Evolutionary conservation across 2,329 filamentous ascomycete species (phyloP).

Genomic region (Aspergillus aculeatus): DNA sequence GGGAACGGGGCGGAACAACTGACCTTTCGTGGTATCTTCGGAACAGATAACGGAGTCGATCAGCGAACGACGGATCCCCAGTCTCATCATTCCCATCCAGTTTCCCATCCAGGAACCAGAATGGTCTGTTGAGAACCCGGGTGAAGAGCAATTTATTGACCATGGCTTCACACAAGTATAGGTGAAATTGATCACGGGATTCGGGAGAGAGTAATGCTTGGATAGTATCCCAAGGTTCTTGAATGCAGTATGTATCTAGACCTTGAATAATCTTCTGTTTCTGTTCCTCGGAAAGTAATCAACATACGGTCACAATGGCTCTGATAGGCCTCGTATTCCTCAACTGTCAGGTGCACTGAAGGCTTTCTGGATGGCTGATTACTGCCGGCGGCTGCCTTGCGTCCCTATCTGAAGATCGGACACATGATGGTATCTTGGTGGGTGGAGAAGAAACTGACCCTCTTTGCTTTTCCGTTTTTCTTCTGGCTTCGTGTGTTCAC

Average conservation of each 20-base stretch:
- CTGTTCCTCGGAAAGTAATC: background rate
- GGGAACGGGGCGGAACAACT: background rate
- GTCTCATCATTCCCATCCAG: background rate
- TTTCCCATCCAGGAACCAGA: conserved; percentile 1
- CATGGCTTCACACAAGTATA: background rate
- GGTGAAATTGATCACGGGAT: background rate
- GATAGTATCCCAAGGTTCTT: background rate
- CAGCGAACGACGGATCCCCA: background rate
- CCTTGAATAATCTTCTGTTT: background rate
- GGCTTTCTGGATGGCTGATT: background rate
- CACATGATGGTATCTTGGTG: too few relatives aligned
- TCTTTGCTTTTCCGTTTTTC: too few relatives aligned
- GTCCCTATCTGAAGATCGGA: background rate
- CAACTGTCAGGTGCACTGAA: background rate
- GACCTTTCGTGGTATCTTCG: background rate
- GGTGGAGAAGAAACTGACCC: too few relatives aligned
- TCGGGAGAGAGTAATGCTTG: background rate
- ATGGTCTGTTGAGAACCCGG: background rate
- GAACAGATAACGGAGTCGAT: background rate
- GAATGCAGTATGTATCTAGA: background rate
- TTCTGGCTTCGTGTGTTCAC: too few relatives aligned
- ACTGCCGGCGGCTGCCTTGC: too few relatives aligned
- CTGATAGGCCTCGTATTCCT: background rate
- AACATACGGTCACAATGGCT: background rate
- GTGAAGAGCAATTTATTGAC: background rate